These are phyloP conservation scores for Furcasterigmium sp. DNA, from an alignment of 2,329 filamentous ascomycete genomes.

Conservation along the genomic window DNA sequence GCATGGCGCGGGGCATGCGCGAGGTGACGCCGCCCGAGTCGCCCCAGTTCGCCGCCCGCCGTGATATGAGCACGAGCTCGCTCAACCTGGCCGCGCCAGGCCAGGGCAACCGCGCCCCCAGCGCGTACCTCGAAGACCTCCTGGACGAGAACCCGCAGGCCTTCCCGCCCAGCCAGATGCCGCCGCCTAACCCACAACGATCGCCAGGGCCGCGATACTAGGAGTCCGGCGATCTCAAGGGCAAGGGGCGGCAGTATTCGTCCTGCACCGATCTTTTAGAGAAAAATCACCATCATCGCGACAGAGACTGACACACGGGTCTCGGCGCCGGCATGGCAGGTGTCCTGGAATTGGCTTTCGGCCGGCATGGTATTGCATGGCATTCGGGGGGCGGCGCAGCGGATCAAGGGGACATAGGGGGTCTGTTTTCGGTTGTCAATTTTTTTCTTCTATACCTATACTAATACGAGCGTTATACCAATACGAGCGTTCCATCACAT, in stretches of 20 bases:
- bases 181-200: conserved; percentile 10
- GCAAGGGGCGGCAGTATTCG: too few relatives aligned
- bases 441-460: background rate
- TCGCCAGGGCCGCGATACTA: conserved; percentile 2
- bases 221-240: background rate
- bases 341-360: background rate
- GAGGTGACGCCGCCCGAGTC: conserved; percentile 59
- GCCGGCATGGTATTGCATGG: background rate
- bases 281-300: background rate
- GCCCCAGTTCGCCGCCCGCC: conserved; percentile 47
- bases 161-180: conserved; percentile 40
- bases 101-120: conserved; percentile 70
- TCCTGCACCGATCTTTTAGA: background rate
- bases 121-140: conserved; percentile 84
- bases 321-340: background rate
- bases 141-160: conserved; percentile 66
- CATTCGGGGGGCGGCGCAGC: background rate
- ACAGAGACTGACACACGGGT: background rate
- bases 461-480: background rate
- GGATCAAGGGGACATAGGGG: background rate
- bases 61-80: conserved; percentile 57
- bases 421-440: too few relatives aligned
- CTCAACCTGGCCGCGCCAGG: conserved; percentile 54
- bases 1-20: conserved; percentile 35
- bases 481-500: too few relatives aligned